phyloP scores from a whole-genome alignment of 306 rosid species.

The Inga leiocalycina region DNA sequence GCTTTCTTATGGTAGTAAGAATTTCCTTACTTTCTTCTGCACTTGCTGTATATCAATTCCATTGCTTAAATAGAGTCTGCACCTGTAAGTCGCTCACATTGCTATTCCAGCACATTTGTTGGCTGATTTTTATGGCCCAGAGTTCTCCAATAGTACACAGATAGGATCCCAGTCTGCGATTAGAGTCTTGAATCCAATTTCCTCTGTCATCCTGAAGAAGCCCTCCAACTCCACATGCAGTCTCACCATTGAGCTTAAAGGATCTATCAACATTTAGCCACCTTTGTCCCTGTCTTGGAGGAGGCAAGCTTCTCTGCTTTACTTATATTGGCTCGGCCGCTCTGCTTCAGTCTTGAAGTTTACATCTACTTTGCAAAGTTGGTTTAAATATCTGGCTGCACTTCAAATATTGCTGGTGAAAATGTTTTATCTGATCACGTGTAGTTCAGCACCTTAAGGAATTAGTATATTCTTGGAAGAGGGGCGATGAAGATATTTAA shows the following conservation, averaged over 20 bases:
- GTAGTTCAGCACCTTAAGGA: not conserved
- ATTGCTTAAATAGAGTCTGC: not conserved
- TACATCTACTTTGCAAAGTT: constrained; percentile 21
- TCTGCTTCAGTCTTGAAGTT: not conserved
- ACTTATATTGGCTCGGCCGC: not conserved
- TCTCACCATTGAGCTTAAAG: not conserved
- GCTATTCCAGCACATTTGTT: not conserved
- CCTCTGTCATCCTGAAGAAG: not conserved
- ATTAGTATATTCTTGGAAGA: not conserved
- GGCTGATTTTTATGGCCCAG: not conserved
- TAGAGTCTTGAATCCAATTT: not conserved
- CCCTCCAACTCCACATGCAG: not conserved
- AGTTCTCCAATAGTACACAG: not conserved
- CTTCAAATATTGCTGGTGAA: not conserved
- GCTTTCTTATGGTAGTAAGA: not conserved
- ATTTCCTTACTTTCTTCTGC: not conserved
- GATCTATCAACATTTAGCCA: not conserved
- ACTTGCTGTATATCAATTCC: not conserved
- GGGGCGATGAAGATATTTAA: not conserved
- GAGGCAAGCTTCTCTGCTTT: not conserved
- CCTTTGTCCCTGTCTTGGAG: not conserved
- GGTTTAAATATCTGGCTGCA: not conserved
- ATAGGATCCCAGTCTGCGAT: not conserved
- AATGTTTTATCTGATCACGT: constrained; percentile 6
- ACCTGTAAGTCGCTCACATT: not conserved